Percentiles rank a stretch among this genome's conserved stretches.
Evolutionary conservation across 2,329 filamentous ascomycete species (phyloP).

Genomic region (Domatiomyces catenatus): DNA sequence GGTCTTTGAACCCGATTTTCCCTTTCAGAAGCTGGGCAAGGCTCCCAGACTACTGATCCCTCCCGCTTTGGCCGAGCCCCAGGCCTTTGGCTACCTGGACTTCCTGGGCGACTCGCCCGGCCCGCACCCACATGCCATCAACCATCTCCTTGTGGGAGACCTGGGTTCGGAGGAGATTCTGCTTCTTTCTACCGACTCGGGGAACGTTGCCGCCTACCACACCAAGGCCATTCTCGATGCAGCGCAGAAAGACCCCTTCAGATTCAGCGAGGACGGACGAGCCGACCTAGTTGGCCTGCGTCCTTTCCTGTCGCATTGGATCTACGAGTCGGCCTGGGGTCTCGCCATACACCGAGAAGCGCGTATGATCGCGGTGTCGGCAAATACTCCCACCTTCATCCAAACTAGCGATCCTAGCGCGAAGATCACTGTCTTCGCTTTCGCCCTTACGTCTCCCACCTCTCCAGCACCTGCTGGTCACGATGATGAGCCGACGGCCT

Average conservation of each 20-base stretch:
- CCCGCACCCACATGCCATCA: conserved; percentile 44
- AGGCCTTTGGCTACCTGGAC: conserved; percentile 41
- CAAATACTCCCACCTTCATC: conserved; percentile 41
- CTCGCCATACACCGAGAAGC: conserved; percentile 65
- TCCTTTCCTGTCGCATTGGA: conserved; percentile 59
- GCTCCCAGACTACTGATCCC: conserved; percentile 29
- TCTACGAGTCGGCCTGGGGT: conserved; percentile 73
- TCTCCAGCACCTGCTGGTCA: conserved; percentile 6
- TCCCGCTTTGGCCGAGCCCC: conserved; percentile 25
- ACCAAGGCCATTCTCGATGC: conserved; percentile 37
- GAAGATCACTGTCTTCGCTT: conserved; percentile 17
- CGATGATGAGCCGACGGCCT: neutral
- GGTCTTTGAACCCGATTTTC: conserved; percentile 30
- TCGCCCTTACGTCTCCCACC: conserved; percentile 24
- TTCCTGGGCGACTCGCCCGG: neutral
- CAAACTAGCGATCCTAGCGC: conserved; percentile 11
- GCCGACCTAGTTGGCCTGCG: conserved; percentile 23
- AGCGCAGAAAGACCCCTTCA: conserved; percentile 23
- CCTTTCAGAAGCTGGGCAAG: conserved; percentile 25
- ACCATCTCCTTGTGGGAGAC: conserved; percentile 53
- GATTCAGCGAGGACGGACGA: conserved; percentile 15
- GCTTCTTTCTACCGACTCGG: conserved; percentile 54
- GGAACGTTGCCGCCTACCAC: conserved; percentile 58
- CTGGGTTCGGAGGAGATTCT: conserved; percentile 57
- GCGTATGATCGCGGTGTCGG: conserved; percentile 72